Evolutionary conservation across 768 basidiomycete species (phyloP).

Genomic region (Leccinellum albellum): DNA sequence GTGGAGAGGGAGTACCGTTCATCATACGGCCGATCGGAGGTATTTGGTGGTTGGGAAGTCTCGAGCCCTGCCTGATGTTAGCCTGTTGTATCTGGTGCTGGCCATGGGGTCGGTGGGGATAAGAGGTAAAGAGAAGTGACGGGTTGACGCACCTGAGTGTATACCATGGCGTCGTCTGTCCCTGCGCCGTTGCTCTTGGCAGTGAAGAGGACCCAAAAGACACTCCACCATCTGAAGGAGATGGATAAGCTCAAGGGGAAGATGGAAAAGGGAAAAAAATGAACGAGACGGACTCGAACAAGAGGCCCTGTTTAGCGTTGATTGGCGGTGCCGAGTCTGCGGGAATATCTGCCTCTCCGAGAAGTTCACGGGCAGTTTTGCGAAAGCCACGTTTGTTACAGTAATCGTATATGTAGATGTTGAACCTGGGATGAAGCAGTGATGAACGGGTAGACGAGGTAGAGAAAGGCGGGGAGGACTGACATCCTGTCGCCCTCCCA

Average conservation of each 20-base stretch:
- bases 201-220: slow-evolving; percentile 83
- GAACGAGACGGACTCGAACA: slow-evolving; percentile 65
- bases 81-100: slow-evolving; percentile 38
- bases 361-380: slow-evolving; percentile 68
- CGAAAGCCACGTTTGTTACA: slow-evolving; percentile 74
- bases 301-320: slow-evolving; percentile 75
- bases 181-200: slow-evolving; percentile 68
- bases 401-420: slow-evolving; percentile 87
- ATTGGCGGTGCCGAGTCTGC: slow-evolving; percentile 68
- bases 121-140: neutral
- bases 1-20: slow-evolving; percentile 29
- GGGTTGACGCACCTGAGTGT: slow-evolving; percentile 54
- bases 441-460: slow-evolving; percentile 2
- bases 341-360: slow-evolving; percentile 62
- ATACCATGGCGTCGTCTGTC: slow-evolving; percentile 68
- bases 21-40: slow-evolving; percentile 28
- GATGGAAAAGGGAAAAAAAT: neutral
- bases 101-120: slow-evolving; percentile 12
- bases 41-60: slow-evolving; percentile 25
- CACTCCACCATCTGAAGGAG: slow-evolving; percentile 74
- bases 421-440: slow-evolving; percentile 55
- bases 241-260: neutral
- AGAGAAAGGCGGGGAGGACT: slow-evolving; percentile 25
- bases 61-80: slow-evolving; percentile 31
- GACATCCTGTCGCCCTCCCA: slow-evolving; percentile 89